Base-by-base conservation (phyloP, 768 basidiomycete species). In the Boletus rubroflammeus region DNA sequence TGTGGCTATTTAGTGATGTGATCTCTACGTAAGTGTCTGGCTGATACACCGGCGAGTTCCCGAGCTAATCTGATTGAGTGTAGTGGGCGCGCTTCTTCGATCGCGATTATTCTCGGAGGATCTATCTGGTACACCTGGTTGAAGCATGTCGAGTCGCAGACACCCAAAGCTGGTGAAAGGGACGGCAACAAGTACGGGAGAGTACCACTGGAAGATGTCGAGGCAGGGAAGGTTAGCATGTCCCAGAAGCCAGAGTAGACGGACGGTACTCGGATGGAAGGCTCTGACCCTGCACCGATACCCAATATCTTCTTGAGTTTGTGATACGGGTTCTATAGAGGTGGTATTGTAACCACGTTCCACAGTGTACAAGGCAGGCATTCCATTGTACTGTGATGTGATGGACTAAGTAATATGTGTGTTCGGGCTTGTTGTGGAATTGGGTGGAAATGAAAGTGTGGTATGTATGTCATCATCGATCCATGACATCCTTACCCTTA, bases 81-180 rank as follows among this genome's bases (percentile, higher is more conserved):
- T 67, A 93, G 90, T 40, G 92, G 91, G 7, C 92, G 93, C 29
- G 85, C 81, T 6, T 77, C 84, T 10, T 92, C 92, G 2, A 92
- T 95, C 57, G 80, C 78, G 3, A 84, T 82, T 58, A 96, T 96
- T 65, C 83, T 95, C 28, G 64, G 76, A 31, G 93, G 93, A 19
- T 95, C 93, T 0, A 68, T 90, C 35, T 85, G 84, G 69, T 96
- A 95, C 71, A 93, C 91, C 3, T 93, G 90, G 90, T 78, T 89
- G 50, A 93, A 93, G 68, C 85, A 92, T 67, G 62, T 77, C 58
- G 90, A 93, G 68, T 77, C 82, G 8, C 79, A 79, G 53, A 57
- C 70, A 5, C 58, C 75, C 26, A 64, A 73, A 28, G 34, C 60
- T 40, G 70, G 63, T 3, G 66, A 71, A 38, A 60, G 64, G 44